These are phyloP conservation scores for Helichrysum umbraculigerum DNA, from an alignment of 129 eudicot species.

Conservation along the genomic window DNA sequence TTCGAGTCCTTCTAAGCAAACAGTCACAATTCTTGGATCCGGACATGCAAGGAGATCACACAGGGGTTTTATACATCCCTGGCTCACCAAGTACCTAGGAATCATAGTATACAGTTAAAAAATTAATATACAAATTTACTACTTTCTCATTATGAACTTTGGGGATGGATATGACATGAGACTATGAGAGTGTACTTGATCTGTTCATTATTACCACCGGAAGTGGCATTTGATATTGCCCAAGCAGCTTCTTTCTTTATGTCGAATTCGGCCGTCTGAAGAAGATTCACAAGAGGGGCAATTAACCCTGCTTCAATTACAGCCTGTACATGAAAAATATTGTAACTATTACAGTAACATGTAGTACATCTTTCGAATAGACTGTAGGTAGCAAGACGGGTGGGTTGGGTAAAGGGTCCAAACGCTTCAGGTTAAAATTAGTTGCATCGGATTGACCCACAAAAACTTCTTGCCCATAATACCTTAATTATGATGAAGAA, in stretches of 20 bases:
- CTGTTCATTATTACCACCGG: constrained; percentile 81
- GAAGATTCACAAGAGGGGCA: constrained; percentile 68
- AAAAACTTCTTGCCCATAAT: not conserved
- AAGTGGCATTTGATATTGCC: constrained; percentile 85
- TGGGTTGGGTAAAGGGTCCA: not conserved
- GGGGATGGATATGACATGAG: not conserved
- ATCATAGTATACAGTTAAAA: not conserved
- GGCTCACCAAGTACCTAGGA: constrained; percentile 70
- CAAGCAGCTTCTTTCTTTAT: constrained; percentile 96
- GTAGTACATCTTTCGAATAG: not conserved
- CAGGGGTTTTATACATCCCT: constrained; percentile 85
- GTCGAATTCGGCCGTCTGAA: constrained; percentile 81
- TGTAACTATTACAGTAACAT: not conserved
- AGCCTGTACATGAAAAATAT: constrained; percentile 38
- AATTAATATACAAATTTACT: too few species aligned
- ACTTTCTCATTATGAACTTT: not conserved
- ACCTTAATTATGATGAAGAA: not conserved
- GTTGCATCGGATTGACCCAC: not conserved
- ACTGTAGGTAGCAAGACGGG: not conserved
- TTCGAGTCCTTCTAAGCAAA: constrained; percentile 76
- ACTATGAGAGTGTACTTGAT: constrained; percentile 43
- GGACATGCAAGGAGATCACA: constrained; percentile 73
- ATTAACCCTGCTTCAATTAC: constrained; percentile 80
- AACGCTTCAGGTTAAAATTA: not conserved
- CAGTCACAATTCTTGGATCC: constrained; percentile 69